Evolutionary conservation across 805 yeast genomes (phyloP).

Genomic region (Ogataea dorogensis): DNA sequence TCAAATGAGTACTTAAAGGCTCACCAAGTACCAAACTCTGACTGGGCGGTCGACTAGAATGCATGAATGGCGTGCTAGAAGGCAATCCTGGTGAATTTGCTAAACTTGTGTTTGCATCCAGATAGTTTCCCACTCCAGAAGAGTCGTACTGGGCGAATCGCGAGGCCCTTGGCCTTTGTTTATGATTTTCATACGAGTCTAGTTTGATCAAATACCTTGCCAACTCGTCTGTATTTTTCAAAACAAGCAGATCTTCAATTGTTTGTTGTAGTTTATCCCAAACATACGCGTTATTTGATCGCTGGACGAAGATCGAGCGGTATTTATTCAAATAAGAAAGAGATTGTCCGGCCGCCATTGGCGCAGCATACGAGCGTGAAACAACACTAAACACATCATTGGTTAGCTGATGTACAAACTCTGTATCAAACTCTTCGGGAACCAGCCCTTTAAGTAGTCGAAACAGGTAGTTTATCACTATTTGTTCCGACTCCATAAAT

Average conservation of each 20-base stretch:
- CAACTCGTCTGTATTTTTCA: constrained; percentile 19
- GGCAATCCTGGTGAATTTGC: constrained; percentile 11
- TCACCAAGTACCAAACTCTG: constrained; percentile 13
- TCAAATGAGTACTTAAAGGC: constrained; percentile 31
- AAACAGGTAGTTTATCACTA: constrained; percentile 21
- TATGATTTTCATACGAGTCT: constrained; percentile 17
- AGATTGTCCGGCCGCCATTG: constrained; percentile 3
- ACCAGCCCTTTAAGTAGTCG: constrained; percentile 19
- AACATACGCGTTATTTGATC: constrained; percentile 5
- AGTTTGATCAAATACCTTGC: constrained; percentile 24
- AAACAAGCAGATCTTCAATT: constrained; percentile 19
- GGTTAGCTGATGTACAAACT: constrained; percentile 12
- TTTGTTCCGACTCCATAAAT: constrained; percentile 23
- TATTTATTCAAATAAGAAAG: constrained; percentile 11
- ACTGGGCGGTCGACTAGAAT: constrained; percentile 14
- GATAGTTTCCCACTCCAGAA: constrained; percentile 5
- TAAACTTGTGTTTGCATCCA: constrained; percentile 16
- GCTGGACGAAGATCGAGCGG: constrained; percentile 9
- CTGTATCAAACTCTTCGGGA: constrained; percentile 16
- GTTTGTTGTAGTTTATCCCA: constrained; percentile 25
- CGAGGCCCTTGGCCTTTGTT: constrained; percentile 4
- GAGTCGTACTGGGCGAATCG: constrained; percentile 5
- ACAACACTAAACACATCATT: constrained; percentile 15
- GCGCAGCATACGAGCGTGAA: constrained; percentile 10
- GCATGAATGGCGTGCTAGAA: constrained; percentile 5